These are phyloP conservation scores for Aspergillus affinis DNA, from an alignment of 495 filamentous ascomycete genomes.

Conservation along the genomic window DNA sequence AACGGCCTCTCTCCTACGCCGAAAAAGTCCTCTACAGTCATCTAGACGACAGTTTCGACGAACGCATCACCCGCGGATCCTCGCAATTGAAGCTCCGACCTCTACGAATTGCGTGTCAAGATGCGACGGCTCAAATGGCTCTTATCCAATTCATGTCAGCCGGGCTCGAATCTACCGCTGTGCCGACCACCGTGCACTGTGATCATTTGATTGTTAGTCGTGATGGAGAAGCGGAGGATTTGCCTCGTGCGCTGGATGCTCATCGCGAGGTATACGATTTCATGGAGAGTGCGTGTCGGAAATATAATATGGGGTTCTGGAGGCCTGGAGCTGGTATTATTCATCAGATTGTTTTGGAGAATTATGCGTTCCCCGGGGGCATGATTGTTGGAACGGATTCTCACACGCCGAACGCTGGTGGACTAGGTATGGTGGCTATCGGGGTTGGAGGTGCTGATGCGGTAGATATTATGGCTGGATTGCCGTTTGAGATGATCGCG, in stretches of 20 bases:
- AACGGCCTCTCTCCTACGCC: constrained; percentile 89
- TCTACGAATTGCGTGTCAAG: constrained; percentile 98
- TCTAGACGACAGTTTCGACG: constrained; percentile 91
- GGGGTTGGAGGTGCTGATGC: constrained; percentile 99
- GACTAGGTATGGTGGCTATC: constrained; percentile 92
- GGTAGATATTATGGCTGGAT: constrained; percentile 97
- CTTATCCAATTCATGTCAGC: constrained; percentile 99
- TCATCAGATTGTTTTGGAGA: constrained; percentile 97
- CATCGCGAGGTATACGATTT: constrained; percentile 99
- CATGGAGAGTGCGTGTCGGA: constrained; percentile 87
- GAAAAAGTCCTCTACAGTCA: constrained; percentile 99
- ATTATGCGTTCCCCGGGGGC: constrained; percentile 98
- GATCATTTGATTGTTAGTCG: constrained; percentile 99
- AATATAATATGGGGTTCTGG: constrained; percentile 99
- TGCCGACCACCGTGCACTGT: constrained; percentile 96
- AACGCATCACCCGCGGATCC: constrained; percentile 91
- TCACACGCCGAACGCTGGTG: constrained; percentile 97
- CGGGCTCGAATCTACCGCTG: constrained; percentile 90
- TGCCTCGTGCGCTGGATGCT: constrained; percentile 83
- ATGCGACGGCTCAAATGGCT: constrained; percentile 99
- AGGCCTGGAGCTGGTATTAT: constrained; percentile 98
- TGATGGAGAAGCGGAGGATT: constrained; percentile 89
- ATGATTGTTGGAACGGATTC: constrained; percentile 98
- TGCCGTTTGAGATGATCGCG: constrained; percentile 98
- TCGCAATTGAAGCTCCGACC: constrained; percentile 96